Conservation (phyloP, 352 stramenopile genomes). For the Globisporangium echinulatum region DNA sequence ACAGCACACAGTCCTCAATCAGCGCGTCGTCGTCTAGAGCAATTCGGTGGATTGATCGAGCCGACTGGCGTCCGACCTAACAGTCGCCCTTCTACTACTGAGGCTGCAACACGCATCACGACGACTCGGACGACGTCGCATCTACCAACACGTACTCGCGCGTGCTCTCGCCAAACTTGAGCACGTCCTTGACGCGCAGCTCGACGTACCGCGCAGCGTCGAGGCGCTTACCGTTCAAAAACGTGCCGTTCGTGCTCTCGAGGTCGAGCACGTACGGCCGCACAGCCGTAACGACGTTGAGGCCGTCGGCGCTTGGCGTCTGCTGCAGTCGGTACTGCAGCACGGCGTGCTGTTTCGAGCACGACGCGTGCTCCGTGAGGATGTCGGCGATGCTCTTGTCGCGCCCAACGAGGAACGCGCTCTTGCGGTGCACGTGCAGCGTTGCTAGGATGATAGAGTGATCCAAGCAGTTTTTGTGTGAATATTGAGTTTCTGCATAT, state of each 20-base stretch:
- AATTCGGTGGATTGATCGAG: too few species aligned
- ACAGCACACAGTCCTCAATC: too few species aligned
- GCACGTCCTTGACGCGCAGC: conserved; percentile 92
- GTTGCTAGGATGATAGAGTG: conserved; percentile 48
- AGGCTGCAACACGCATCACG: neutral
- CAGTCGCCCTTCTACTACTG: neutral
- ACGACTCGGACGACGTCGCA: conserved; percentile 20
- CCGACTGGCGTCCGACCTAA: too few species aligned
- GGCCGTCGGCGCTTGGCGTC: conserved; percentile 48
- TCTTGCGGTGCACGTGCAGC: conserved; percentile 95
- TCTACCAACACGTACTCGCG: conserved; percentile 96
- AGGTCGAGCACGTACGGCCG: conserved; percentile 98
- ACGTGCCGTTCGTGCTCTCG: conserved; percentile 96
- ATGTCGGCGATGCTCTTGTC: conserved; percentile 95
- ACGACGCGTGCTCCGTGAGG: conserved; percentile 90
- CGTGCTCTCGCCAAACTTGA: conserved; percentile 95
- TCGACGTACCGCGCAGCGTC: conserved; percentile 96
- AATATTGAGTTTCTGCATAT: too few species aligned
- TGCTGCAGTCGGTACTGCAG: conserved; percentile 92
- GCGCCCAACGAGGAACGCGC: conserved; percentile 90
- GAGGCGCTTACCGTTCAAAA: conserved; percentile 93
- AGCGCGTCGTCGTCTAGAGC: too few species aligned
- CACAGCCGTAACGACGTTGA: conserved; percentile 57
- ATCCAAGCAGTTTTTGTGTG: too few species aligned
- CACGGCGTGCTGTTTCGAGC: conserved; percentile 97